Evolutionary conservation across 345 rosid species (phyloP), one percentile per base, ranked within the genome.

Genomic region (Syzygium grande): DNA sequence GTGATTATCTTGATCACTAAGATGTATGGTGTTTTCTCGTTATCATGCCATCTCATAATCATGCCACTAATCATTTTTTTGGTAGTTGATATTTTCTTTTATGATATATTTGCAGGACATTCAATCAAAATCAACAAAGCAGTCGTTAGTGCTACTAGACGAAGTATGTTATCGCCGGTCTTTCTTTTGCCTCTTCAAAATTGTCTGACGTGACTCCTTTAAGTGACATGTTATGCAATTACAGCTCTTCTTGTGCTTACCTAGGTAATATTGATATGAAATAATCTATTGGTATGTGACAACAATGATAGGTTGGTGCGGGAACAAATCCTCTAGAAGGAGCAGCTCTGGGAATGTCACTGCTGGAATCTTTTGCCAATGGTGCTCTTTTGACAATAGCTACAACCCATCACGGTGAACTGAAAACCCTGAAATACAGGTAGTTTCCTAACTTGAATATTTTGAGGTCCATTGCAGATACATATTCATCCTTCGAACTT

Each of bases 241-340:
- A 84, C 59, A 84, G 55, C 22, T 52, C 61, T 84, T 38, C 14
- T 73, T 10, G 80, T 73, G 27, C 80, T 73, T 73, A 41, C 80
- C 80, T 34, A 19, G 49, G 1, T 58, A 58, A 55, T 58, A 58
- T 38, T 73, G 17, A 65, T 16, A 15, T 65, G 78, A 65, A 30
- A 30, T 65, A 65, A 15, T 65, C 15, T 30, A 30, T 65, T 65
- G 43, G 43, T 30, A 30, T 65, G 51, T 84, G 73, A 51, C 52
- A 79, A 29, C 41, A 52, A 85, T 77, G 38, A 46, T 90, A 97
- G 99, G 97, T 97, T 91, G 98, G 99, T 89, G 98, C 97, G 34
- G 99, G 99, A 87, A 97, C 99, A 86, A 97, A 97, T 93, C 99
- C 99, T 52, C 96, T 97, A 85, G 99, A 97, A 94, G 99, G 99